Percentiles rank a stretch among this genome's conserved stretches.
These are phyloP conservation scores for Xylaria flabelliformis DNA, from an alignment of 495 filamentous ascomycete genomes.

Conservation along the genomic window DNA sequence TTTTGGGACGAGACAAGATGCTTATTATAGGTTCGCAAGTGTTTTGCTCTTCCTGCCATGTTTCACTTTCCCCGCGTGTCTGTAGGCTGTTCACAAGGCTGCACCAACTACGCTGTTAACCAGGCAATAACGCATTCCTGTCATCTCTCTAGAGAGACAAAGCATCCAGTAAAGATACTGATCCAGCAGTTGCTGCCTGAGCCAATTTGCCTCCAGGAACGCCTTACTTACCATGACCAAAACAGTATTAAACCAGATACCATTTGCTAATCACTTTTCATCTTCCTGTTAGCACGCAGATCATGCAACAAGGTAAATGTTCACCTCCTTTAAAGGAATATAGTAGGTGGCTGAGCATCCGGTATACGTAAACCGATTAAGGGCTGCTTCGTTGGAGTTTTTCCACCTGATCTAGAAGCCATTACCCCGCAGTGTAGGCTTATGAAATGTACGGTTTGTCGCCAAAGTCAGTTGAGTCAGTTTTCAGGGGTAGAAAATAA, in stretches of 20 bases:
- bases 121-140: slow-evolving; percentile 1
- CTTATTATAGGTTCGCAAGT: slow-evolving; percentile 1
- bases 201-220: neutral
- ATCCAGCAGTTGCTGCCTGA: neutral
- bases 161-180: neutral
- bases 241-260: neutral
- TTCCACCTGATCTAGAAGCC: neutral
- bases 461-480: neutral
- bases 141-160: neutral
- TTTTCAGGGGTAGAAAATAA: neutral
- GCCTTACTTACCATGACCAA: neutral
- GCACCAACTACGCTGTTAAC: neutral
- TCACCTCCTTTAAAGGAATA: neutral
- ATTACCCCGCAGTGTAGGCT: neutral
- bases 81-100: slow-evolving; percentile 1
- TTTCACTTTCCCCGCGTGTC: neutral
- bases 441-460: too few relatives aligned
- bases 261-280: neutral
- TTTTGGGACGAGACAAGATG: neutral
- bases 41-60: neutral
- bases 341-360: neutral
- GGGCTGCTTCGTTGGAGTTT: neutral
- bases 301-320: slow-evolving; percentile 2
- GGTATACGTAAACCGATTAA: neutral
- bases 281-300: neutral